phyloP scores from a whole-genome alignment of 768 basidiomycete genomes.

The Mycena chlorophos region DNA sequence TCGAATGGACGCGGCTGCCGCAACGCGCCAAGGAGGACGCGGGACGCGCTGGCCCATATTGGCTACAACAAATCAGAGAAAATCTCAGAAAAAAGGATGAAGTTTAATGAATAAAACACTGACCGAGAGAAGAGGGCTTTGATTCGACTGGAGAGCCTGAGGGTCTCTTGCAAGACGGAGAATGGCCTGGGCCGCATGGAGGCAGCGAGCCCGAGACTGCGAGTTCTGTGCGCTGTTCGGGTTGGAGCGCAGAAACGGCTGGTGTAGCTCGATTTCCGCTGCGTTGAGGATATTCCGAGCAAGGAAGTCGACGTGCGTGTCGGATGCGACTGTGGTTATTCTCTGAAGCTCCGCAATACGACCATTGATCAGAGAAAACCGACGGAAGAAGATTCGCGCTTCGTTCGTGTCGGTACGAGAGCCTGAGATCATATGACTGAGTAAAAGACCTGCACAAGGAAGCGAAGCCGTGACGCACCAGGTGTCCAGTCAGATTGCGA shows the following conservation, averaged over 20 bases:
- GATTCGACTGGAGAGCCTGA: slow-evolving; percentile 14
- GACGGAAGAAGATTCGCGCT: not conserved
- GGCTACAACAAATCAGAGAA: slow-evolving; percentile 1
- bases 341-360: slow-evolving; percentile 5
- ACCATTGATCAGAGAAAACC: not conserved
- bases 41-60: slow-evolving; percentile 10
- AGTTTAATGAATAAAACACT: slow-evolving; percentile 10
- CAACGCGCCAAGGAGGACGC: slow-evolving; percentile 15
- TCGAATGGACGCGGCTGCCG: not conserved
- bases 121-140: slow-evolving; percentile 35
- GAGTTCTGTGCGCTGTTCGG: slow-evolving; percentile 6
- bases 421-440: not conserved
- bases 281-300: slow-evolving; percentile 38
- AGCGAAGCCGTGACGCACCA: slow-evolving; percentile 26
- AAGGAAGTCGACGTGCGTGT: slow-evolving; percentile 25
- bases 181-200: slow-evolving; percentile 2
- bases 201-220: slow-evolving; percentile 25
- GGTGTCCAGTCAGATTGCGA: slow-evolving; percentile 24
- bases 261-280: slow-evolving; percentile 39
- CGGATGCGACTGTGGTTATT: slow-evolving; percentile 14
- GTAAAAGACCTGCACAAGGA: not conserved
- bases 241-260: slow-evolving; percentile 24
- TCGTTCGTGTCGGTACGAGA: not conserved
- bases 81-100: not conserved
- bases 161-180: slow-evolving; percentile 20